Conservation (phyloP, 208 protist species). For the Entamoeba invadens region DNA sequence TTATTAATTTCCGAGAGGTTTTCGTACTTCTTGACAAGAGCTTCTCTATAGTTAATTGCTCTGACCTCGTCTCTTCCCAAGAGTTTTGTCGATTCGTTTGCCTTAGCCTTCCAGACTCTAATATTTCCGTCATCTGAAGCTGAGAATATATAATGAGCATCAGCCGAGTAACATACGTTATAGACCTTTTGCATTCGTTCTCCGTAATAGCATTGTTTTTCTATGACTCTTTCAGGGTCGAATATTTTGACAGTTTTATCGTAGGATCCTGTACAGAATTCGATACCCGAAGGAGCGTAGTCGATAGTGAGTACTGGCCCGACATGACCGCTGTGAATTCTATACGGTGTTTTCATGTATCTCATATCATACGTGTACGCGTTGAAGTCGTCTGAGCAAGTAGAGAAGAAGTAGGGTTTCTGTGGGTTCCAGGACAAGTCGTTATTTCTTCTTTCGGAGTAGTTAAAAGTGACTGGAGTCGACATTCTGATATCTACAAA, state of each 20-base stretch:
- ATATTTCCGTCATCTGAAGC: constrained; percentile 29
- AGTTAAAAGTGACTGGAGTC: not conserved
- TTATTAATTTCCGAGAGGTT: not conserved
- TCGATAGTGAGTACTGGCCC: constrained; percentile 21
- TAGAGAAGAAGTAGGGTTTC: constrained; percentile 6
- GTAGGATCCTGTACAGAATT: constrained; percentile 25
- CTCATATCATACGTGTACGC: constrained; percentile 20
- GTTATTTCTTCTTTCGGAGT: not conserved
- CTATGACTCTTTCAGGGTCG: not conserved
- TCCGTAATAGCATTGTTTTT: constrained; percentile 22
- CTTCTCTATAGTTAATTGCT: not conserved
- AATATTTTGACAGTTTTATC: constrained; percentile 25
- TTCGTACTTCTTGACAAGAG: not conserved
- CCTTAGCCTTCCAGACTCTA: constrained; percentile 29
- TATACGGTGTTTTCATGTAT: not conserved
- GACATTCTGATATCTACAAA: not conserved
- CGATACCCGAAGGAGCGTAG: constrained; percentile 19
- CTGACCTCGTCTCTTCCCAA: not conserved
- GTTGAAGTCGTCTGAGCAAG: constrained; percentile 12
- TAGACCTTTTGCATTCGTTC: constrained; percentile 31
- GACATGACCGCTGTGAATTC: constrained; percentile 9
- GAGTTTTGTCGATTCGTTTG: not conserved
- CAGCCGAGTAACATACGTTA: constrained; percentile 20
- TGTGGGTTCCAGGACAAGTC: constrained; percentile 7
- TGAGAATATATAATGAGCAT: constrained; percentile 22